These are phyloP conservation scores for Russula foetens DNA, from an alignment of 768 basidiomycete genomes.

Conservation along the genomic window DNA sequence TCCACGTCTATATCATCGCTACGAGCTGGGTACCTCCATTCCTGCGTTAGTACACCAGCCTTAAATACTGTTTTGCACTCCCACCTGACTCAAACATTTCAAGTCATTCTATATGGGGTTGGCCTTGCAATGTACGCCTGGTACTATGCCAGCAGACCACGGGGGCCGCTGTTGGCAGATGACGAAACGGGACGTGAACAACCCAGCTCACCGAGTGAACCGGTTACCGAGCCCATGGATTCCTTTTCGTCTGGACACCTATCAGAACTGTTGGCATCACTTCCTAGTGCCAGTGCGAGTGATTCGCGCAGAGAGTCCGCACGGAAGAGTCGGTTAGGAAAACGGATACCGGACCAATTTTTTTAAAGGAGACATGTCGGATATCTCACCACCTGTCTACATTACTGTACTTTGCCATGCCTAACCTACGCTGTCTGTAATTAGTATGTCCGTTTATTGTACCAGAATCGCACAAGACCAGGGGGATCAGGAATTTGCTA, in stretches of 20 bases:
- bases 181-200: neutral
- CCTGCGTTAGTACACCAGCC: constrained; percentile 30
- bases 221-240: neutral
- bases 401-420: too few species aligned
- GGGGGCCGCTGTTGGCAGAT: neutral
- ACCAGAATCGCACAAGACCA: too few species aligned
- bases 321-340: constrained; percentile 19
- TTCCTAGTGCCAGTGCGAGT: neutral
- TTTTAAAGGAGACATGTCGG: constrained; percentile 3
- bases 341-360: constrained; percentile 21
- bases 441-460: too few species aligned
- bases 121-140: constrained; percentile 36
- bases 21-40: constrained; percentile 47
- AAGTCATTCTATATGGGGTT: constrained; percentile 38
- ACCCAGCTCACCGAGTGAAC: neutral
- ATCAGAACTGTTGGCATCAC: neutral
- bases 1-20: constrained; percentile 41
- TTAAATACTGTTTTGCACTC: constrained; percentile 1
- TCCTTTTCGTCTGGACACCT: neutral
- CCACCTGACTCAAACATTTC: neutral
- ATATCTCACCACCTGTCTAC: neutral
- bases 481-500: too few species aligned
- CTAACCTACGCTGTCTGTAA: neutral
- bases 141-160: constrained; percentile 23
- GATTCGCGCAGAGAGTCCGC: neutral